Conservation (phyloP, 176 grass and related monocot genomes). For the Pontederia paniculata region DNA sequence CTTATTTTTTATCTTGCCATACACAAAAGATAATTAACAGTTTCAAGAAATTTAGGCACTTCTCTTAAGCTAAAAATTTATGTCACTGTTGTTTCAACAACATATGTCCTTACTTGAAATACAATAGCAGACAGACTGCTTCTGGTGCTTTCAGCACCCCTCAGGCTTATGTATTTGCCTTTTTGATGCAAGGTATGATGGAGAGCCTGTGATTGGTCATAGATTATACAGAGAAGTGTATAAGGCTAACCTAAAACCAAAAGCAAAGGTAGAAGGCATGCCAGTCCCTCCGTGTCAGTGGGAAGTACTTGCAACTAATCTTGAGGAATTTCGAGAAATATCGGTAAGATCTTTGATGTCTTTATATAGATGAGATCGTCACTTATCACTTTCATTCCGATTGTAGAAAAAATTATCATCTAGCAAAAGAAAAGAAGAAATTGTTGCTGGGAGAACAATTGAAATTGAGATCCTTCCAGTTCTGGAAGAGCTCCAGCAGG, state of each 20-base stretch:
- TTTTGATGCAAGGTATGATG: conserved; percentile 66
- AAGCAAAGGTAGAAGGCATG: conserved; percentile 47
- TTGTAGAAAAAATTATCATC: conserved; percentile 60
- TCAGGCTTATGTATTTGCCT: background rate
- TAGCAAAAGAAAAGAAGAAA: conserved; percentile 36
- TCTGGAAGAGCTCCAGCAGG: conserved; percentile 65
- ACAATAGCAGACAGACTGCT: background rate
- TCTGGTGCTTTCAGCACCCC: background rate
- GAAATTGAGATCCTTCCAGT: conserved; percentile 47
- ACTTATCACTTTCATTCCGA: conserved; percentile 6
- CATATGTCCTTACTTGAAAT: background rate
- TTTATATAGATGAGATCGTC: conserved; percentile 8
- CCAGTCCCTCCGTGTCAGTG: conserved; percentile 43
- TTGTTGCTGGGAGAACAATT: conserved; percentile 40
- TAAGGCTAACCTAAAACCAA: conserved; percentile 33
- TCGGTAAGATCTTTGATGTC: conserved; percentile 32
- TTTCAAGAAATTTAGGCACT: too few species aligned
- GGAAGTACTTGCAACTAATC: conserved; percentile 73
- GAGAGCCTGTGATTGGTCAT: conserved; percentile 68
- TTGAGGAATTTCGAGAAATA: conserved; percentile 75
- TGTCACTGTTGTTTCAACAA: background rate
- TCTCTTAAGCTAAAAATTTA: too few species aligned
- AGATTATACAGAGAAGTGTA: conserved; percentile 69
- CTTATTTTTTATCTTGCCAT: background rate
- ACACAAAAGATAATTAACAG: too few species aligned